Percentiles rank a stretch among this genome's conserved stretches.
Evolutionary conservation across 129 eudicot species (phyloP).

Genomic region (Escallonia rubra): DNA sequence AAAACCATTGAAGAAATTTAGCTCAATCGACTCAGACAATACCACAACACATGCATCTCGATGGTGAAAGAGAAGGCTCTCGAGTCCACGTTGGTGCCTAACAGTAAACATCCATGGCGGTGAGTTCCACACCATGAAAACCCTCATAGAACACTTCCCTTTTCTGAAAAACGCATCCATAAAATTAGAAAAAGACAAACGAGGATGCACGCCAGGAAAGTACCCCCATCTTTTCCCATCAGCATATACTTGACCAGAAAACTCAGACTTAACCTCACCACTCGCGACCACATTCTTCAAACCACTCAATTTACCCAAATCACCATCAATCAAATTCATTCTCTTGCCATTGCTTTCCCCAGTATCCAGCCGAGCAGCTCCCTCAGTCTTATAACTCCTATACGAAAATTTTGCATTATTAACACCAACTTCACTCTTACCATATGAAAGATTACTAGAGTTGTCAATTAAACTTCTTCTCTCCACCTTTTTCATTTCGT

Average conservation of each 20-base stretch:
- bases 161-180: conserved; percentile 70
- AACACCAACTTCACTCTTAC: neutral
- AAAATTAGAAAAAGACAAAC: conserved; percentile 62
- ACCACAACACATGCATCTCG: conserved; percentile 78
- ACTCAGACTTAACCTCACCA: conserved; percentile 20
- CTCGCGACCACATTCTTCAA: conserved; percentile 12
- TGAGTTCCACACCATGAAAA: conserved; percentile 97
- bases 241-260: conserved; percentile 50
- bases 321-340: neutral
- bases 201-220: conserved; percentile 66
- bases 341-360: neutral
- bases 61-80: conserved; percentile 71
- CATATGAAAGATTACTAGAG: conserved; percentile 1
- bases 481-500: conserved; percentile 37
- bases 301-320: neutral
- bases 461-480: conserved; percentile 43
- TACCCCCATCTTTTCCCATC: conserved; percentile 97
- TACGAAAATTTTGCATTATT: neutral
- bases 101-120: conserved; percentile 84
- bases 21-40: conserved; percentile 85
- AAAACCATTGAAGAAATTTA: conserved; percentile 67
- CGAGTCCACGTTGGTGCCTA: conserved; percentile 80
- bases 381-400: neutral
- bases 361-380: neutral
- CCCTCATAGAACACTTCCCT: conserved; percentile 73